Base-by-base conservation (phyloP, 495 filamentous ascomycete genomes). In the Halenospora varia region DNA sequence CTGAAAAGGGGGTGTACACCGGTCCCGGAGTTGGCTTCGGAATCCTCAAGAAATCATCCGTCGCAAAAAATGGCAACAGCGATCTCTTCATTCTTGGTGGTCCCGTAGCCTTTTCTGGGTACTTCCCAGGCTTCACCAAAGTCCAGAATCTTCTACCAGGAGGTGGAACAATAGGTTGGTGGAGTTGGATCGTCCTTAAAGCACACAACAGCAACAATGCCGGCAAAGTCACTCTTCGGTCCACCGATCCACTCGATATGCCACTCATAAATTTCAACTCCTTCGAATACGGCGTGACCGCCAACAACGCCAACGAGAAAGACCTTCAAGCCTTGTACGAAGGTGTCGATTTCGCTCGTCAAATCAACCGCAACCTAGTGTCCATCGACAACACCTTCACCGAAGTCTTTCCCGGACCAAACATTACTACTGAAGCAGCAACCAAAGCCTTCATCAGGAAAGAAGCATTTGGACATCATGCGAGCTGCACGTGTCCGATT, bases 401-500 rank as follows among this genome's bases (percentile, higher is more conserved):
- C 3, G 42, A 48, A 40, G 53, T 48, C 6, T 56, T 4, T 20
- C 46, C 35, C 20, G 48, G 25, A 22, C 29, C 29, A 35, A 45
- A 29, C n/a, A 13, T 15, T 2, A n/a, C 17, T 10, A 18, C 48
- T 1, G 51, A 25, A 4, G 22, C 19, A 11, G 24, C 10, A 6
- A 17, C 18, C 19, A 47, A 78, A 54, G 63, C 73, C 58, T 83
- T 73, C 60, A 70, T 79, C 53, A 75, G 74, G 60, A 69, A 77
- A 20, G 69, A 72, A 39, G 69, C 78, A 2, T 87, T 81, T 80
- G 82, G 82, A 0, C 82, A 85, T 48, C 83, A 86, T 57, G 81
- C 80, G 2, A 79, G 72, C 41, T 82, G 77, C 56, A 81, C 80
- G 17, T 77, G 73, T 56, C 67, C 80, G n/a, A 87, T 85, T 54